Conservation (phyloP, 202 grass and related monocot genomes). For the Zizania palustris region DNA sequence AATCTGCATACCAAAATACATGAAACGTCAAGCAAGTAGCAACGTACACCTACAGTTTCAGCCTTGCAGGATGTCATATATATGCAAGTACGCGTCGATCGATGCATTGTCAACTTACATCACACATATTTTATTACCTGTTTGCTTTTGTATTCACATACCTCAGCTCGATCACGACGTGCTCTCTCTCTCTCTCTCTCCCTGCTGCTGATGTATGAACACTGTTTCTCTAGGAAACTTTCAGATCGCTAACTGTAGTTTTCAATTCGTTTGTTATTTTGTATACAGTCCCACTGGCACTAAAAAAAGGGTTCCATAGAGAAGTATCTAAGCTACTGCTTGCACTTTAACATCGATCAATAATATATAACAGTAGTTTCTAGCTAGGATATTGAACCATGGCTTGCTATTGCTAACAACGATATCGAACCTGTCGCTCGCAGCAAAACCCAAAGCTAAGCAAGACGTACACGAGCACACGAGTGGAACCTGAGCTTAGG, state of each 20-base stretch:
- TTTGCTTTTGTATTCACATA: constrained; percentile 16
- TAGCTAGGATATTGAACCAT: constrained; percentile 15
- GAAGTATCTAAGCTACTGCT: neutral
- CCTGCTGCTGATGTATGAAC: neutral
- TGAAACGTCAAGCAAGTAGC: constrained; percentile 6
- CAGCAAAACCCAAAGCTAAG: constrained; percentile 24
- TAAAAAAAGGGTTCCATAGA: neutral
- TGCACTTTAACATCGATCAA: neutral
- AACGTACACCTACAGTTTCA: neutral
- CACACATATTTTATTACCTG: neutral
- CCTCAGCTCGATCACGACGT: too few species aligned
- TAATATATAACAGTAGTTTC: neutral
- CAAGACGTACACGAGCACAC: constrained; percentile 30
- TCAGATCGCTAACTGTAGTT: neutral
- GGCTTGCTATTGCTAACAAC: neutral
- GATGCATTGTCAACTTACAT: constrained; percentile 15
- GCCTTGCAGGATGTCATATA: constrained; percentile 3
- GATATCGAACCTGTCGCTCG: constrained; percentile 41
- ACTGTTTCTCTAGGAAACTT: neutral
- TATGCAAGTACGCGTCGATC: neutral
- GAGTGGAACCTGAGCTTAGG: constrained; percentile 47
- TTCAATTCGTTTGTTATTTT: neutral
- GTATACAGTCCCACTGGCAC: neutral
- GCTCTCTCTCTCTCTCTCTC: neutral
- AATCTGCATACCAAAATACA: neutral